Percentiles rank a stretch among this genome's conserved stretches.
phyloP scores from a whole-genome alignment of 805 yeast species.

The Cyberlindnera suaveolens region DNA sequence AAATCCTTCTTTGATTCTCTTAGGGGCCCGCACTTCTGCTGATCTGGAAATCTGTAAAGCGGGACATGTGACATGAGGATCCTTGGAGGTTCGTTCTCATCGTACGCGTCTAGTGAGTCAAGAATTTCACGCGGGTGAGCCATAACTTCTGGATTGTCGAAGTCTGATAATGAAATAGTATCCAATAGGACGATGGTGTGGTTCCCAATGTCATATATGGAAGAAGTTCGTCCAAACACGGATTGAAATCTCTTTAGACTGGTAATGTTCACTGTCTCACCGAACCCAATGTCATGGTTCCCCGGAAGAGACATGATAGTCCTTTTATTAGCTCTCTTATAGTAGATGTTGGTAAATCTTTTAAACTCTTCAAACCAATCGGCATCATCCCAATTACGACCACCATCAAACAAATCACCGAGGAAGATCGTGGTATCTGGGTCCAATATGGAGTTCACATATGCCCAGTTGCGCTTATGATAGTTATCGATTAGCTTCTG shows the following conservation, averaged over 20 bases:
- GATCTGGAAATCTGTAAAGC: slow-evolving; percentile 57
- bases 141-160: slow-evolving; percentile 36
- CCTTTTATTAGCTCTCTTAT: slow-evolving; percentile 40
- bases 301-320: slow-evolving; percentile 64
- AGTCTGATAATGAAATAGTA: slow-evolving; percentile 73
- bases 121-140: slow-evolving; percentile 48
- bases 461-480: slow-evolving; percentile 67
- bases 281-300: slow-evolving; percentile 96
- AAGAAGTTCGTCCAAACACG: slow-evolving; percentile 66
- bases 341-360: slow-evolving; percentile 66
- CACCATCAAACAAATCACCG: slow-evolving; percentile 95
- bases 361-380: slow-evolving; percentile 66
- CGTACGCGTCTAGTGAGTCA: slow-evolving; percentile 25
- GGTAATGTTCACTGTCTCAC: slow-evolving; percentile 53
- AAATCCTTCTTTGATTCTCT: slow-evolving; percentile 66
- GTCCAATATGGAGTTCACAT: slow-evolving; percentile 47
- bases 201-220: slow-evolving; percentile 47
- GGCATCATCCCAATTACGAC: slow-evolving; percentile 74
- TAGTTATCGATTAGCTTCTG: slow-evolving; percentile 67
- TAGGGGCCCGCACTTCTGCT: slow-evolving; percentile 64
- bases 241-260: slow-evolving; percentile 59
- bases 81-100: slow-evolving; percentile 41
- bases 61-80: slow-evolving; percentile 87
- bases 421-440: slow-evolving; percentile 77
- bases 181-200: slow-evolving; percentile 77